Evolutionary conservation across 2,329 filamentous ascomycete genomes (phyloP).

Genomic region (Ceratocystis variospora): DNA sequence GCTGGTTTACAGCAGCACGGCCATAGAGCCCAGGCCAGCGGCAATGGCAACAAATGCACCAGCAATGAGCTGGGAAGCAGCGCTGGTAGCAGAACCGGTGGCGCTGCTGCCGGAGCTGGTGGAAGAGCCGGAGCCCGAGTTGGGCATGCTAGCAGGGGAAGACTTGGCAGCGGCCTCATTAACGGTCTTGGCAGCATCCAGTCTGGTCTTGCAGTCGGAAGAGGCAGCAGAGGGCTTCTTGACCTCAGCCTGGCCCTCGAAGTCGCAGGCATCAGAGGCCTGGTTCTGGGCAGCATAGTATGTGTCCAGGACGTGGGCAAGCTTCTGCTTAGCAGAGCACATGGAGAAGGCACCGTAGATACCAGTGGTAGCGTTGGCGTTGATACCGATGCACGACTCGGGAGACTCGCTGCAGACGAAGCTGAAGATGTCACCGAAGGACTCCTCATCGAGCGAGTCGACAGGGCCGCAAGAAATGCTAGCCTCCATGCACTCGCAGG

Average conservation of each 20-base stretch:
- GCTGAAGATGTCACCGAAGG: slow-evolving; percentile 57
- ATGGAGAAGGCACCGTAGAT: slow-evolving; percentile 66
- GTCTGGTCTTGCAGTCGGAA: slow-evolving; percentile 41
- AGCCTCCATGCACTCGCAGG: slow-evolving; percentile 77
- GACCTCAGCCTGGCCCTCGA: slow-evolving; percentile 50
- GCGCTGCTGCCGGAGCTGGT: background rate
- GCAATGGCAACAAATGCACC: slow-evolving; percentile 11
- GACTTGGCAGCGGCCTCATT: slow-evolving; percentile 32
- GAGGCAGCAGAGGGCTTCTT: slow-evolving; percentile 35
- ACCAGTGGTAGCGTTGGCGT: slow-evolving; percentile 50
- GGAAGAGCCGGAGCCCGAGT: slow-evolving; percentile 3
- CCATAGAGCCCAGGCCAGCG: slow-evolving; percentile 10
- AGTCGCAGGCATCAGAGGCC: slow-evolving; percentile 50
- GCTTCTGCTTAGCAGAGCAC: slow-evolving; percentile 56
- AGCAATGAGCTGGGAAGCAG: slow-evolving; percentile 4
- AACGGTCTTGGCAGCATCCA: slow-evolving; percentile 49
- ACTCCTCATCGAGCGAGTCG: slow-evolving; percentile 39
- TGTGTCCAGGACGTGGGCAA: slow-evolving; percentile 58
- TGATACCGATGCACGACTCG: slow-evolving; percentile 53
- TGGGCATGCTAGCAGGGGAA: slow-evolving; percentile 10
- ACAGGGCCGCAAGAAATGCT: slow-evolving; percentile 58
- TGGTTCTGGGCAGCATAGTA: slow-evolving; percentile 51
- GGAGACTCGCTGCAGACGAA: slow-evolving; percentile 51
- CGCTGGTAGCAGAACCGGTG: background rate
- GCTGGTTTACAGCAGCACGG: slow-evolving; percentile 12